Percentiles rank a stretch among this genome's conserved stretches.
Conservation (phyloP, 495 filamentous ascomycete genomes). For the Ascodesmis nigricans region DNA sequence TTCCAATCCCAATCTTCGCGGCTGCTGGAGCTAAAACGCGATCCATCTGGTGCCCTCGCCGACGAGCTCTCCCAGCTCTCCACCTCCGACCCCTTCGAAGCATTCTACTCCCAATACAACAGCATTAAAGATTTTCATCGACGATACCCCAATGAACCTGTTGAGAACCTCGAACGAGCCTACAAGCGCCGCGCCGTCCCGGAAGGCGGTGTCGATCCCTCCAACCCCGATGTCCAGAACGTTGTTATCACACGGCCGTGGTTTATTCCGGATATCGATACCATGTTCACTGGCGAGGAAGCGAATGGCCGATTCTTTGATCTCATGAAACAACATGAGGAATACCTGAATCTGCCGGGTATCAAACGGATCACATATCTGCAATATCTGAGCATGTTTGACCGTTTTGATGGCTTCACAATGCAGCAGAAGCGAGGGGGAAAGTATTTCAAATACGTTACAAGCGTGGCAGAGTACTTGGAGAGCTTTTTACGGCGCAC, state of each 20-base stretch:
- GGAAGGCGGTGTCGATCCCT: constrained; percentile 34
- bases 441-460: constrained; percentile 73
- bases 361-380: constrained; percentile 67
- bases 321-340: constrained; percentile 58
- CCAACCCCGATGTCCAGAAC: constrained; percentile 1
- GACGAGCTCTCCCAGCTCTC: constrained; percentile 68
- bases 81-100: constrained; percentile 72
- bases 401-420: constrained; percentile 57
- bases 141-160: constrained; percentile 78
- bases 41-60: constrained; percentile 44
- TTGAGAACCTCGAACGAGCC: constrained; percentile 82
- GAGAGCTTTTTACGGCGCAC: constrained; percentile 68
- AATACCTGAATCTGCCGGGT: constrained; percentile 70
- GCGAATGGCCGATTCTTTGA: constrained; percentile 78
- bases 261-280: constrained; percentile 40
- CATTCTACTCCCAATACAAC: constrained; percentile 68
- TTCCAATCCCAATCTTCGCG: constrained; percentile 69
- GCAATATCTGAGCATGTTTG: constrained; percentile 77
- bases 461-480: constrained; percentile 55
- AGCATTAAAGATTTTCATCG: constrained; percentile 71
- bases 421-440: constrained; percentile 67
- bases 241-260: neutral
- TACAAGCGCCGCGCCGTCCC: constrained; percentile 51
- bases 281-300: constrained; percentile 90
- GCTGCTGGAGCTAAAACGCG: constrained; percentile 64